Base-by-base conservation (phyloP, 2,329 filamentous ascomycete species). In the Penicillium sp. region DNA sequence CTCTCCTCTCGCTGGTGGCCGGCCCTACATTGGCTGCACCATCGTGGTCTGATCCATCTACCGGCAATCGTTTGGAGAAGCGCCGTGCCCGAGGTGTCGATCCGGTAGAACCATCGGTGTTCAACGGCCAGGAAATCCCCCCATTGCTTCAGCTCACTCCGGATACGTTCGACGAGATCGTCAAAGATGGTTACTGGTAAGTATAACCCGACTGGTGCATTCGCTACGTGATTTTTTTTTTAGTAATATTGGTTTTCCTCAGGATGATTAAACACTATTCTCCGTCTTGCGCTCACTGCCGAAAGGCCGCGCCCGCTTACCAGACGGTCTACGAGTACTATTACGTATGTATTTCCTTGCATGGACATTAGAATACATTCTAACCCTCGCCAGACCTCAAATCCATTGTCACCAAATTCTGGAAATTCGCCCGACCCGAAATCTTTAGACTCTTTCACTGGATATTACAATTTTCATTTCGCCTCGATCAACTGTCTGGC, bases 251-350 rank as follows among this genome's bases (percentile, higher is more conserved):
- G 29, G 16, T 15, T 16, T 6, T 9, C 18, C 5, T 5, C 44
- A 73, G 70, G 70, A 69, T 74, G 47, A 60, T 75, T 17, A 75
- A 75, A 54, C 66, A 72, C 45, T 73, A 69, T 45, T 75, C 73
- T 30, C 72, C 72, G 25, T 59, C 61, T 22, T 75, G 72, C 64
- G 74, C 74, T 31, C 87, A 95, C 64, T 95, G 89, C 69, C 75
- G 75, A 60, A 71, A 75, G 33, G 85, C 87, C 56, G 87, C 85
- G 35, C 92, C 92, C 6, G 82, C 79, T 34, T 95, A 80, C 73
- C 88, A 96, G 66, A 95, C 89, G 4, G 66, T 90, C 10, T 95
- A 96, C 72, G 92, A 98, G 68, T 95, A 82, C 65, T 98, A 95
- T 70, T 80, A 70, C 46, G 67, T 70, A 48, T 32, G 54, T 32